These are phyloP conservation scores for Ophioceras dolichostomum DNA, from an alignment of 2,329 filamentous ascomycete species.

Conservation along the genomic window DNA sequence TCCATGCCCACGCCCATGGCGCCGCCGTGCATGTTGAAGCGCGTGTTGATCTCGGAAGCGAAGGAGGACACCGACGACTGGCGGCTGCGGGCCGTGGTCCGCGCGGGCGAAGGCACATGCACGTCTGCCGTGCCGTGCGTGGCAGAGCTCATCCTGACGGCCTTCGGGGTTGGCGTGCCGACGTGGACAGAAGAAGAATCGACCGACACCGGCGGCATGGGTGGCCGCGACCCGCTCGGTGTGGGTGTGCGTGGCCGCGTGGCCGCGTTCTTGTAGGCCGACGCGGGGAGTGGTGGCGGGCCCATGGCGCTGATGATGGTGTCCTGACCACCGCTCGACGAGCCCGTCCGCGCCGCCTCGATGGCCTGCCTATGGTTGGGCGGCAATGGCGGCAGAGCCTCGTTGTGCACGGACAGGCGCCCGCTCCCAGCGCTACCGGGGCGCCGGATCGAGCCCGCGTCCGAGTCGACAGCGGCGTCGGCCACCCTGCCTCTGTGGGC, in stretches of 20 bases:
- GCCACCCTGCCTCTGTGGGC: conserved; percentile 21
- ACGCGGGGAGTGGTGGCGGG: conserved; percentile 73
- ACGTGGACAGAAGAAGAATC: conserved; percentile 13
- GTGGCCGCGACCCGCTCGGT: conserved; percentile 24
- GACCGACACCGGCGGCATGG: conserved; percentile 31
- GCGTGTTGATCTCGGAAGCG: conserved; percentile 79
- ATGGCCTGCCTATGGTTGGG: conserved; percentile 75
- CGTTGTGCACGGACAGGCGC: conserved; percentile 21
- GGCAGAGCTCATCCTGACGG: conserved; percentile 27
- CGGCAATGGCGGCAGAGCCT: conserved; percentile 58
- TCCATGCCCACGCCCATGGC: conserved; percentile 27
- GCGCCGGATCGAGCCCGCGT: conserved; percentile 29
- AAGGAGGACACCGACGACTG: conserved; percentile 92
- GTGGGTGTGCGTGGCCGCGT: conserved; percentile 50
- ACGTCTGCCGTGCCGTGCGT: conserved; percentile 30
- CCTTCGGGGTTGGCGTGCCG: conserved; percentile 47
- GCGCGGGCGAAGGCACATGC: conserved; percentile 34
- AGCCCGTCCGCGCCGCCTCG: conserved; percentile 57
- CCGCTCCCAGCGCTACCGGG: conserved; percentile 65
- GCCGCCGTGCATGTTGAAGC: conserved; percentile 66
- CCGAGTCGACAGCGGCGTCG: conserved; percentile 23
- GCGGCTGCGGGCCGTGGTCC: conserved; percentile 32
- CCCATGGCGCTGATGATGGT: conserved; percentile 48
- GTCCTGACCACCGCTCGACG: conserved; percentile 27
- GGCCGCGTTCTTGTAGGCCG: conserved; percentile 38